Base-by-base conservation (phyloP, 257 asterid species). In the Capsicum baccatum region DNA sequence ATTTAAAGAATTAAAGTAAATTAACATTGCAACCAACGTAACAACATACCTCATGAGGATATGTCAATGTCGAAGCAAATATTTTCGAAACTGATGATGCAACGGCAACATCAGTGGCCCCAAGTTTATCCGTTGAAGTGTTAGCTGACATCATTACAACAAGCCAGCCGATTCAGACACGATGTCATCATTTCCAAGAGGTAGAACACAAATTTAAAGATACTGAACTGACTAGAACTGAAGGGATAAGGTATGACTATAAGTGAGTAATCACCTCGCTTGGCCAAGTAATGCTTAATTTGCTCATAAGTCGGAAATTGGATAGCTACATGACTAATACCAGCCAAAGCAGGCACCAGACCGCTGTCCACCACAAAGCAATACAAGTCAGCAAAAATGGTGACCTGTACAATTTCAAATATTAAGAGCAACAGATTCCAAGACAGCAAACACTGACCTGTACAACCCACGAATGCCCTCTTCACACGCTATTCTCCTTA, bases 281-380 rank as follows among this genome's bases (percentile, higher is more conserved):
- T 83, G 63, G 99, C 99, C 90, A 96, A 91, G 91, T 92, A 91
- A 71, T 83, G 67, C 86, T 96, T 96, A 80, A 94, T 92, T 89
- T 91, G 90, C 93, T 96, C 99, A 81, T 96, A 96, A 11, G 94
- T 89, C 56, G 99, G 98, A 85, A 96, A 96, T 59, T 96, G 99
- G 88, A 96, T 94, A 19, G 99, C 98, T 9, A 93, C 98, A 84
- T 96, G 98, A 88, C 94, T 96, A 83, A 94, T 81, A 64, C 99
- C 98, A 85, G 98, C 98, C 91, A 96, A 89, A 85, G 98, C 98
- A 26, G 98, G 98, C 88, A 96, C 98, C 71, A 96, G 96, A 89
- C 99, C 99, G 87, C 99, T 96, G 95, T 87, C 84, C 83, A 84
- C 68, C 70, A 86, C 59, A 83, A 82, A 62, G 88, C 71, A 83